phyloP scores from a whole-genome alignment of 2,329 filamentous ascomycete genomes.

The Diplocarpon rosae region DNA sequence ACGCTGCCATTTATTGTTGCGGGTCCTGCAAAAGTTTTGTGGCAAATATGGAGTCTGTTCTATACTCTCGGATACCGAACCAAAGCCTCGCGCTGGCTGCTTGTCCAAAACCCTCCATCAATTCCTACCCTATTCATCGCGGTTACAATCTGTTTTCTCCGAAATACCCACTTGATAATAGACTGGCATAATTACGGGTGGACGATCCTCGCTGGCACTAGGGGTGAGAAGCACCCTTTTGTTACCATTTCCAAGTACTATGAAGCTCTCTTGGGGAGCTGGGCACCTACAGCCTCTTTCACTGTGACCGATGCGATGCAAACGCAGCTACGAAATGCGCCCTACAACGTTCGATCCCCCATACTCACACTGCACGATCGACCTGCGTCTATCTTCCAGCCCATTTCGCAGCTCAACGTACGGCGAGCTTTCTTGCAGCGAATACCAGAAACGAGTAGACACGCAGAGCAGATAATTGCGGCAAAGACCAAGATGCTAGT shows the following conservation, averaged over 20 bases:
- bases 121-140: conserved; percentile 81
- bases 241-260: conserved; percentile 68
- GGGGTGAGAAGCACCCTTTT: conserved; percentile 54
- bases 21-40: conserved; percentile 75
- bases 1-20: conserved; percentile 66
- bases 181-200: conserved; percentile 99
- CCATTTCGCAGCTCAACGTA: conserved; percentile 37
- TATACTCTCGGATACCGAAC: conserved; percentile 62
- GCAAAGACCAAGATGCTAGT: conserved; percentile 61
- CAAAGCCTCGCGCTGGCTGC: conserved; percentile 68
- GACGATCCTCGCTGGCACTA: conserved; percentile 66
- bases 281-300: conserved; percentile 62
- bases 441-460: conserved; percentile 51
- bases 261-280: conserved; percentile 59
- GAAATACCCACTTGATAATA: conserved; percentile 73
- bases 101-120: conserved; percentile 91
- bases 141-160: conserved; percentile 58
- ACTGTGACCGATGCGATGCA: conserved; percentile 88
- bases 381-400: conserved; percentile 72
- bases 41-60: conserved; percentile 66
- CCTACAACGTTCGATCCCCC: conserved; percentile 54
- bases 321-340: conserved; percentile 49
- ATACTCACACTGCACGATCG: conserved; percentile 75
- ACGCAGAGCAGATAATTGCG: conserved; percentile 47
- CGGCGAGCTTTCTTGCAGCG: conserved; percentile 51